Evolutionary conservation across 768 basidiomycete species (phyloP).

Genomic region (Hypholoma sublateritium): DNA sequence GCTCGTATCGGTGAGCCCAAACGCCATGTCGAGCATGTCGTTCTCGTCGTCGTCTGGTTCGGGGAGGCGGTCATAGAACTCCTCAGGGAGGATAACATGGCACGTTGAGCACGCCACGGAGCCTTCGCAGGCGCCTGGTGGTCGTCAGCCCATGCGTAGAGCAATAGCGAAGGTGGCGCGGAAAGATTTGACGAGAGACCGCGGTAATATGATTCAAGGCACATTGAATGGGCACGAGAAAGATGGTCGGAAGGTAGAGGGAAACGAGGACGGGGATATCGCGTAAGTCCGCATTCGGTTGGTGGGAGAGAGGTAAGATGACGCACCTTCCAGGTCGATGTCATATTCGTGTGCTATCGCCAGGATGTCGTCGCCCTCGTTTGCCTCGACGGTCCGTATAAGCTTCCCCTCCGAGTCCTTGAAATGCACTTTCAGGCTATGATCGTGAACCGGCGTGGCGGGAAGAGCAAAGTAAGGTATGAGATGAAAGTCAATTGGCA

Average conservation of each 20-base stretch:
- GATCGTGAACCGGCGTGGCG: background rate
- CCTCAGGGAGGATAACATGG: constrained; percentile 82
- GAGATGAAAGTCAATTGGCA: background rate
- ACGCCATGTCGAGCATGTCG: constrained; percentile 98
- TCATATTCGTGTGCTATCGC: constrained; percentile 94
- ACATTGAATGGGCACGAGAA: too few species aligned
- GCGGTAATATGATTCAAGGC: too few species aligned
- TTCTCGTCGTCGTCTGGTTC: constrained; percentile 99
- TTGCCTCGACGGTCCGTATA: constrained; percentile 88
- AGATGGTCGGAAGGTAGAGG: too few species aligned
- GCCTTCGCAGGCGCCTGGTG: constrained; percentile 90
- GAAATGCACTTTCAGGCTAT: constrained; percentile 87
- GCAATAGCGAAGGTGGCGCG: too few species aligned
- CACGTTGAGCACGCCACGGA: constrained; percentile 98
- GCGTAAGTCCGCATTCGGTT: background rate
- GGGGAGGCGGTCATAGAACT: constrained; percentile 82
- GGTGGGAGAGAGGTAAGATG: background rate
- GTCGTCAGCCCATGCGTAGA: too few species aligned
- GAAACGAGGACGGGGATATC: background rate
- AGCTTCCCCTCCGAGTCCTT: constrained; percentile 81
- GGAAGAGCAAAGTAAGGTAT: background rate
- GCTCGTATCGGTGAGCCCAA: constrained; percentile 93
- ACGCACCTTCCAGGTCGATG: constrained; percentile 89
- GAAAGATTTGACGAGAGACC: too few species aligned
- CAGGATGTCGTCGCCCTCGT: constrained; percentile 92